Evolutionary conservation across 2,329 filamentous ascomycete genomes (phyloP).

Genomic region (Ophiognomonia clavigignenti-juglandacearum): DNA sequence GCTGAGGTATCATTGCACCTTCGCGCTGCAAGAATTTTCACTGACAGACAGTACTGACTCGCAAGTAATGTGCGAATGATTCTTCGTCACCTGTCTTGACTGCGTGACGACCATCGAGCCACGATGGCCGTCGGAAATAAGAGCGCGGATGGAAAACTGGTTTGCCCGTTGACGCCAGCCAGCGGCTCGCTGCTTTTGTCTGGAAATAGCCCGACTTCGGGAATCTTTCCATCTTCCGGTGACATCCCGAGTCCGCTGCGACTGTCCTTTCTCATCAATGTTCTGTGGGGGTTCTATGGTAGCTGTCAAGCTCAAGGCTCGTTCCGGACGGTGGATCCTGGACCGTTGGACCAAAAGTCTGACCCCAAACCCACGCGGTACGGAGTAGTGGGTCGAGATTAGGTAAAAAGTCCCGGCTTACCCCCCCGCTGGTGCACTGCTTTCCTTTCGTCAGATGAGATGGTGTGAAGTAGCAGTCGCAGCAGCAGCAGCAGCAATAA

Average conservation of each 20-base stretch:
- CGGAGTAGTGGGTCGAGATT: slow-evolving; percentile 12
- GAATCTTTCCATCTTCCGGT: background rate
- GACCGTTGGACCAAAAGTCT: background rate
- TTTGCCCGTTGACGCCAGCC: background rate
- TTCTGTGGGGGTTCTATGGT: background rate
- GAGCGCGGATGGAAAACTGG: background rate
- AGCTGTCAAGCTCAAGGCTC: background rate
- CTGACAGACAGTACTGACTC: no score
- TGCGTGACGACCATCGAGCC: no score
- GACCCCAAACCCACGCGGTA: slow-evolving; percentile 2
- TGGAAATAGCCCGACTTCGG: background rate
- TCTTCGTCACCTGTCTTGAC: no score
- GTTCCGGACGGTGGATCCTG: background rate
- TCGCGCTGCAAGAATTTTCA: no score
- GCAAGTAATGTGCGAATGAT: no score
- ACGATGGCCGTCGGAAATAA: no score
- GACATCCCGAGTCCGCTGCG: background rate
- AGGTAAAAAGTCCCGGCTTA: slow-evolving; percentile 13
- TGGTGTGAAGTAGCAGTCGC: background rate
- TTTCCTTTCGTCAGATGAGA: background rate
- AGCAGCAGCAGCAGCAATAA: no score
- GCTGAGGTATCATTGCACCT: no score
- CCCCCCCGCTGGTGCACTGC: no score
- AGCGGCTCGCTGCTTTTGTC: background rate
- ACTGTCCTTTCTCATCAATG: no score